A percentile compares a stretch with the other conserved stretches of the same genome.
These are phyloP conservation scores for Tetracladium maxilliforme DNA, from an alignment of 2,329 filamentous ascomycete genomes.

Conservation along the genomic window DNA sequence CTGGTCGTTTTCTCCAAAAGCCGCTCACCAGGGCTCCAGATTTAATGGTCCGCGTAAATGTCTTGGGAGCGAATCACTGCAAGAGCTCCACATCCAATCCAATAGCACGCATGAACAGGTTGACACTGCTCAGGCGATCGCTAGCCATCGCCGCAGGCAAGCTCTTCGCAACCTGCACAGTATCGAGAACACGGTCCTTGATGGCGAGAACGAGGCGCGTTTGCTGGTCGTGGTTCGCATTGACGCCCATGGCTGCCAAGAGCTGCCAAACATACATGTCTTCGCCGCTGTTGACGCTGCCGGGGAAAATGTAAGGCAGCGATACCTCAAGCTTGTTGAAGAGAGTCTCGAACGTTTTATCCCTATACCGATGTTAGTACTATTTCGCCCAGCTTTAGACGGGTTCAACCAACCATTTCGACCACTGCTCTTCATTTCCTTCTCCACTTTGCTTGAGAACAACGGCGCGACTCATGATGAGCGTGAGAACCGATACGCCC, in stretches of 20 bases:
- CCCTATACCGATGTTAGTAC: too few relatives aligned
- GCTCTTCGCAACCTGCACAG: conserved; percentile 76
- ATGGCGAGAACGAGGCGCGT: conserved; percentile 88
- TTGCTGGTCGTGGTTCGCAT: conserved; percentile 86
- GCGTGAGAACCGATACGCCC: conserved; percentile 79
- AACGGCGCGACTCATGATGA: conserved; percentile 87
- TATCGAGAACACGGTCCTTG: conserved; percentile 96
- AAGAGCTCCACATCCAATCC: conserved; percentile 85
- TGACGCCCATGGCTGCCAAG: conserved; percentile 85
- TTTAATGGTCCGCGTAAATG: too few relatives aligned
- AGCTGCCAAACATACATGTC: conserved; percentile 99
- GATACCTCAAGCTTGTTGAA: conserved; percentile 80
- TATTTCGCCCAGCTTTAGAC: neutral
- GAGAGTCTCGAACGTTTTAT: conserved; percentile 66
- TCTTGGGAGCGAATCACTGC: conserved; percentile 14
- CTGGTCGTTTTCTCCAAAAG: too few relatives aligned
- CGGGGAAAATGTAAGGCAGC: conserved; percentile 77
- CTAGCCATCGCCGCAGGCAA: conserved; percentile 75
- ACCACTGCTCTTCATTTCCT: conserved; percentile 58
- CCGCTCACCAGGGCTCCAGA: too few relatives aligned
- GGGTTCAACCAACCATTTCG: conserved; percentile 56
- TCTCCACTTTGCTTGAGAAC: conserved; percentile 72
- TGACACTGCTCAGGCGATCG: conserved; percentile 79
- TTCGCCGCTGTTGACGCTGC: conserved; percentile 76
- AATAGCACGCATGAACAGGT: conserved; percentile 96